These are phyloP conservation scores for Apiospora hydei DNA, from an alignment of 2,329 filamentous ascomycete genomes.

Conservation along the genomic window DNA sequence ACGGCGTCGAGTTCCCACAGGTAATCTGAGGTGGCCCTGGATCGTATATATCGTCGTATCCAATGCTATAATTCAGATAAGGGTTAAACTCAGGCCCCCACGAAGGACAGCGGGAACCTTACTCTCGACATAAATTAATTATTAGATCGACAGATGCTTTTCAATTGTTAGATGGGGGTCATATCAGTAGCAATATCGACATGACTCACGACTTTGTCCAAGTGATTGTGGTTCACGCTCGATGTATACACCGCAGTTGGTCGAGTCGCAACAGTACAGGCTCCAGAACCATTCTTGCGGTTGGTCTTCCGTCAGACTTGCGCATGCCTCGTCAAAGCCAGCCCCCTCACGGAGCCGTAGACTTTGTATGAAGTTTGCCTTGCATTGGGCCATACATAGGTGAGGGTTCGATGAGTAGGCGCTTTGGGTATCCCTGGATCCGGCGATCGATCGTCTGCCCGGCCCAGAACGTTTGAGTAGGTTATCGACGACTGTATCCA, in stretches of 20 bases:
- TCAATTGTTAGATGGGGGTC: background rate
- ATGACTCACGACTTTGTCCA: slow-evolving; percentile 54
- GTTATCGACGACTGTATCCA: background rate
- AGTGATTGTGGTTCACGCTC: slow-evolving; percentile 28
- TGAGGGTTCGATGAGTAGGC: background rate
- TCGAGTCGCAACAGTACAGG: slow-evolving; percentile 61
- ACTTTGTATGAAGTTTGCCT: background rate
- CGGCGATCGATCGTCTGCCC: background rate
- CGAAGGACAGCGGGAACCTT: slow-evolving; percentile 32
- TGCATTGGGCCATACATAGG: background rate
- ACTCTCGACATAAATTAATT: slow-evolving; percentile 61
- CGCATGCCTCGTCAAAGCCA: slow-evolving; percentile 35
- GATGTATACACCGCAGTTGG: slow-evolving; percentile 56
- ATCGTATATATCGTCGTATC: slow-evolving; percentile 38
- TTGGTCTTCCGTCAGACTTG: slow-evolving; percentile 33
- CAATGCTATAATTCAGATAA: slow-evolving; percentile 31
- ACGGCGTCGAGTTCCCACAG: background rate
- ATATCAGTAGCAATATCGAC: background rate
- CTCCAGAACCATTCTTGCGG: slow-evolving; percentile 47
- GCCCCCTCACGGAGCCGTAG: slow-evolving; percentile 26
- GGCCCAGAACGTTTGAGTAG: background rate
- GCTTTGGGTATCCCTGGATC: background rate
- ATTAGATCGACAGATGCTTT: slow-evolving; percentile 59
- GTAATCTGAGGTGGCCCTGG: slow-evolving; percentile 32
- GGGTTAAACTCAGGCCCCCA: background rate